Evolutionary conservation across 1,284 basidiomycete species (phyloP).

Genomic region (Nidula niveotomentosa): DNA sequence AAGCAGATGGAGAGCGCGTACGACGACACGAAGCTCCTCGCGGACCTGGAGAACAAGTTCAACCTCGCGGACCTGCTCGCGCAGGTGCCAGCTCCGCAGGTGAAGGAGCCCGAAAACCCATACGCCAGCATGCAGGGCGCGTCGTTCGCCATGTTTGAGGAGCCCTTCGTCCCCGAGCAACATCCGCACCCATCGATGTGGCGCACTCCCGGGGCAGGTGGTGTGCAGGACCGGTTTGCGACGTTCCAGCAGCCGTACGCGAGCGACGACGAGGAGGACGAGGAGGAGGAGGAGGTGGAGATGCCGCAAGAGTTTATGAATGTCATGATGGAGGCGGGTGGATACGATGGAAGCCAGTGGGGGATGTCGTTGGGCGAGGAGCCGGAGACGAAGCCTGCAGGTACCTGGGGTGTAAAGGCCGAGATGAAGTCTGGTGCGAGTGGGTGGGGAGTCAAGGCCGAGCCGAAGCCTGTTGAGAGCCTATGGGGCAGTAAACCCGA

Average conservation of each 20-base stretch:
- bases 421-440: background rate
- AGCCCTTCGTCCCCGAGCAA: background rate
- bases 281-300: slow-evolving; percentile 4
- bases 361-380: background rate
- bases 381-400: background rate
- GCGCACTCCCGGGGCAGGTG: background rate
- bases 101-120: background rate
- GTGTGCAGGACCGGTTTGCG: background rate
- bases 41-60: background rate
- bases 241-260: background rate
- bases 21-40: background rate
- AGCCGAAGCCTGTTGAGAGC: background rate
- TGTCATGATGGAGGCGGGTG: background rate
- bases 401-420: background rate
- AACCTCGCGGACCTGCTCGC: background rate
- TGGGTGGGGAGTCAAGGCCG: too few species aligned
- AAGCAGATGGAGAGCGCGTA: background rate
- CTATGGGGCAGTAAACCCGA: background rate
- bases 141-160: background rate
- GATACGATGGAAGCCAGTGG: background rate
- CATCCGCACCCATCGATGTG: background rate
- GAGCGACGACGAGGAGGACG: slow-evolving; percentile 6
- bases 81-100: background rate
- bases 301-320: slow-evolving; percentile 2
- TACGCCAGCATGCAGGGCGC: background rate